Evolutionary conservation across 768 basidiomycete species (phyloP), one percentile per base, ranked within the genome.

Genomic region (Tulasnella sp.): DNA sequence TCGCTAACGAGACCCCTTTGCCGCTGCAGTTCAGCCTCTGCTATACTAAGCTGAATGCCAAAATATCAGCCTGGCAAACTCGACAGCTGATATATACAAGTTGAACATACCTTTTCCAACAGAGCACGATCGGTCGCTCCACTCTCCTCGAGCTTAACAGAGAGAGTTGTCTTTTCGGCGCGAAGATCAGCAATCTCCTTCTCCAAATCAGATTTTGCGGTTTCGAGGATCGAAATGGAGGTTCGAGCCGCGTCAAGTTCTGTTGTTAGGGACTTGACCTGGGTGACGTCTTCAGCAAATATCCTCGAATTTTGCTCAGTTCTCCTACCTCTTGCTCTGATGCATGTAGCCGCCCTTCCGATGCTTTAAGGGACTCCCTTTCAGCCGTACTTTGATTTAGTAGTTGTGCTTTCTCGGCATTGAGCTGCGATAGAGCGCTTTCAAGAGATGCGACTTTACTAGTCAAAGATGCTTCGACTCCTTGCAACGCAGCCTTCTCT

Each of bases 181-280:
- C 57, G 48, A 51, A 76, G 55, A 40, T 40, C 55, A 7, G 15
- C 20, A 13, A 76, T 16, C 23, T 57, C 15, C 23, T n/a, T 18
- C 32, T 44, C 26, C 11, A 61, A 18, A n/a, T 51, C 48, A 18
- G 57, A 51, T 37, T 76, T 76, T 40, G 32, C 20, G 11, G 61
- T 40, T 69, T 76, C 75, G 26, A 76, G 75, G 18, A 29, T 37
- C n/a, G 75, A 76, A 55, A 76, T 39, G 11, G 75, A 61, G 6
- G 16, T 15, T 26, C 61, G 61, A 67, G 61, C 61, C 13, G 26
- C 16, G n/a, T 3, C 61, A 35, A 67, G 29, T 67, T 67, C 61
- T 3, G 32, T 32, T 67, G 23, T 26, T 10, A 67, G 61, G 13
- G 61, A 67, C 32, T 67, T 35, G 23, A 26, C 5, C 61, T 67